A percentile compares a stretch with the other conserved stretches of the same genome.
These are phyloP conservation scores for Ophiocordyceps camponoti-saundersi DNA, from an alignment of 2,329 filamentous ascomycete genomes.

Conservation along the genomic window DNA sequence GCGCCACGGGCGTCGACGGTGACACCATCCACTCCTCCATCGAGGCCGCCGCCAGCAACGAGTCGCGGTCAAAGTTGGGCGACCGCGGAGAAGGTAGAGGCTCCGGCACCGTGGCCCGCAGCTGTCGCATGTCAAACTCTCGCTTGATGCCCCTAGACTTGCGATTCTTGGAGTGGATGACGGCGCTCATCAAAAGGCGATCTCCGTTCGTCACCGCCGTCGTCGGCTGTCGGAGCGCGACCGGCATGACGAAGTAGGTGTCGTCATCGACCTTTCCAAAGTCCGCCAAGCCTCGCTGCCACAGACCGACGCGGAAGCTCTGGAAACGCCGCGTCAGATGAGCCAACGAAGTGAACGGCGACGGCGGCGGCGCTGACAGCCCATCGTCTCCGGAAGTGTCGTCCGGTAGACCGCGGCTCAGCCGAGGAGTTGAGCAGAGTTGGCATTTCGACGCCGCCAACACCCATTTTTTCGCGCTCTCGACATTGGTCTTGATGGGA, in stretches of 20 bases:
- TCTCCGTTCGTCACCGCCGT: background rate
- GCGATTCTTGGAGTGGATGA: conserved; percentile 16
- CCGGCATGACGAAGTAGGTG: conserved; percentile 10
- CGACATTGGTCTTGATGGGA: conserved; percentile 3
- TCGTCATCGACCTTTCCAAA: conserved; percentile 5
- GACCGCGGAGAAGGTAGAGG: conserved; percentile 8
- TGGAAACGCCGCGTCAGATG: conserved; percentile 6
- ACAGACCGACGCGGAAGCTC: conserved; percentile 8
- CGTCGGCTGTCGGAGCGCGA: conserved; percentile 8
- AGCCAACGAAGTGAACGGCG: background rate
- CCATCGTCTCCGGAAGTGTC: background rate
- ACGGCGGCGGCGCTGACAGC: background rate
- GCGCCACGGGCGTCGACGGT: background rate
- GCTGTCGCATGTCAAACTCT: conserved; percentile 29
- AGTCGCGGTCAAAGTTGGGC: conserved; percentile 5
- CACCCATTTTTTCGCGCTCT: background rate
- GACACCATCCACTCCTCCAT: background rate
- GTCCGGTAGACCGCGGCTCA: too few relatives aligned
- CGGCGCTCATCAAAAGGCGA: conserved; percentile 10
- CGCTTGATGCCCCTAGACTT: conserved; percentile 30
- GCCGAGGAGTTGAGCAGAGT: background rate
- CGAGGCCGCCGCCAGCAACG: conserved; percentile 3
- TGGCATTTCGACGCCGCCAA: background rate
- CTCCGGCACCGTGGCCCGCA: conserved; percentile 27
- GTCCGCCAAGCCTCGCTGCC: conserved; percentile 5